phyloP scores from a whole-genome alignment of 257 asterid species.

The Salvia splendens region DNA sequence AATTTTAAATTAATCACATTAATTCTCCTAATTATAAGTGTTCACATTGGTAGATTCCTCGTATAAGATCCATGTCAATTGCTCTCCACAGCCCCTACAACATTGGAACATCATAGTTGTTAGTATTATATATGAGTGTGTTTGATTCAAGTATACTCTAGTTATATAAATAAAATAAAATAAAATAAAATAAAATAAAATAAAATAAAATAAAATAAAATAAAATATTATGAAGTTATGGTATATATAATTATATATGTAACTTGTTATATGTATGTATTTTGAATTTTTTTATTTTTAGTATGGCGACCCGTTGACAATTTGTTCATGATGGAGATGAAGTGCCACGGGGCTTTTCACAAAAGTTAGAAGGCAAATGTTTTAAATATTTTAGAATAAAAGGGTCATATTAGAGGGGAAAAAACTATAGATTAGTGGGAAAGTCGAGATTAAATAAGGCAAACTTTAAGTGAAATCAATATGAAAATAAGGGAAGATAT shows the following conservation, averaged over 20 bases:
- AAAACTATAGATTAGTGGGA: slow-evolving; percentile 26
- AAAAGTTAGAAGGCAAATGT: slow-evolving; percentile 21
- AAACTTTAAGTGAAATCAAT: slow-evolving; percentile 27
- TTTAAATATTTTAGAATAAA: slow-evolving; percentile 1
- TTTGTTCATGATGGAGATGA: slow-evolving; percentile 19
- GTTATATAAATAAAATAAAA: too few species aligned
- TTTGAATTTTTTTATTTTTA: not conserved
- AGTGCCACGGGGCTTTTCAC: slow-evolving; percentile 14
- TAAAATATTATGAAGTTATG: not conserved
- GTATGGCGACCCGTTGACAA: slow-evolving; percentile 31
- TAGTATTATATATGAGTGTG: not conserved
- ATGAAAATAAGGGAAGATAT: slow-evolving; percentile 20
- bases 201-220: too few species aligned
- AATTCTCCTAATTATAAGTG: slow-evolving; percentile 1
- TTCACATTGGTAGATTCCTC: not conserved
- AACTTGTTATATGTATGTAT: not conserved
- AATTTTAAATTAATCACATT: slow-evolving; percentile 1
- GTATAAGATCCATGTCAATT: slow-evolving; percentile 13
- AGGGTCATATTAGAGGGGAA: not conserved
- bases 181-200: too few species aligned
- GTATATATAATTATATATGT: not conserved
- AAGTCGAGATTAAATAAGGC: slow-evolving; percentile 24
- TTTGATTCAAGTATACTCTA: not conserved
- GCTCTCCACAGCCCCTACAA: not conserved
- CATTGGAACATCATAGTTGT: not conserved